These are phyloP conservation scores for Atalantia buxifolia DNA, from an alignment of 345 rosid genomes.

Conservation along the genomic window DNA sequence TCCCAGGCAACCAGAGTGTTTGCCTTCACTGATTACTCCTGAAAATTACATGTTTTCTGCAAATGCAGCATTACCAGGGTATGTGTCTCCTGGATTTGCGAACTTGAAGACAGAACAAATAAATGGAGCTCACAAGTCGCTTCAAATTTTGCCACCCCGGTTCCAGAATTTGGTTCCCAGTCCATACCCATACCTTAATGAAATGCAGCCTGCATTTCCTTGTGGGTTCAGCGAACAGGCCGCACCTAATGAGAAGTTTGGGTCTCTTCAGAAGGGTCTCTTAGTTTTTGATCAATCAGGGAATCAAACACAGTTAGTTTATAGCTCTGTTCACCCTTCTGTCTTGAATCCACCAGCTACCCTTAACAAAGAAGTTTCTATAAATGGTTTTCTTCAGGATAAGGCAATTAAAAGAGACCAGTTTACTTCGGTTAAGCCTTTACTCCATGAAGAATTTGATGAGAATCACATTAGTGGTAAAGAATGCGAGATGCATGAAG, in stretches of 20 bases:
- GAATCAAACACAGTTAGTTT: slow-evolving; percentile 54
- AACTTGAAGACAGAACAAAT: slow-evolving; percentile 33
- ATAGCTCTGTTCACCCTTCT: slow-evolving; percentile 32
- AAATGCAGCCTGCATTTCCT: slow-evolving; percentile 27
- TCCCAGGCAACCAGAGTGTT: slow-evolving; percentile 37
- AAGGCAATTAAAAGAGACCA: slow-evolving; percentile 26
- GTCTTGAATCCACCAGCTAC: slow-evolving; percentile 26
- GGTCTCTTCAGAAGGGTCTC: slow-evolving; percentile 42
- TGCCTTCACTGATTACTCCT: slow-evolving; percentile 38
- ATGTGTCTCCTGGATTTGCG: slow-evolving; percentile 33
- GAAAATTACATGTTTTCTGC: slow-evolving; percentile 26
- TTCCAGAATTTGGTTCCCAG: slow-evolving; percentile 33
- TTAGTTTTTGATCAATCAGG: slow-evolving; percentile 72
- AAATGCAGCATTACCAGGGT: slow-evolving; percentile 35
- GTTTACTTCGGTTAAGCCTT: slow-evolving; percentile 21
- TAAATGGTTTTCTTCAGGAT: slow-evolving; percentile 25
- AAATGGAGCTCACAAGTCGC: slow-evolving; percentile 39
- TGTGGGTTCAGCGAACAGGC: slow-evolving; percentile 24
- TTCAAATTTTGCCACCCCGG: slow-evolving; percentile 35
- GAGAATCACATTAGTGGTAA: slow-evolving; percentile 34
- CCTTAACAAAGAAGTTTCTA: slow-evolving; percentile 18
- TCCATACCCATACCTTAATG: slow-evolving; percentile 28
- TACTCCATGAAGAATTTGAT: slow-evolving; percentile 30
- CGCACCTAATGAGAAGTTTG: slow-evolving; percentile 25
- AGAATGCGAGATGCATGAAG: slow-evolving; percentile 84